These are phyloP conservation scores for Fusarium graminum DNA, from an alignment of 2,329 filamentous ascomycete species.

Conservation along the genomic window DNA sequence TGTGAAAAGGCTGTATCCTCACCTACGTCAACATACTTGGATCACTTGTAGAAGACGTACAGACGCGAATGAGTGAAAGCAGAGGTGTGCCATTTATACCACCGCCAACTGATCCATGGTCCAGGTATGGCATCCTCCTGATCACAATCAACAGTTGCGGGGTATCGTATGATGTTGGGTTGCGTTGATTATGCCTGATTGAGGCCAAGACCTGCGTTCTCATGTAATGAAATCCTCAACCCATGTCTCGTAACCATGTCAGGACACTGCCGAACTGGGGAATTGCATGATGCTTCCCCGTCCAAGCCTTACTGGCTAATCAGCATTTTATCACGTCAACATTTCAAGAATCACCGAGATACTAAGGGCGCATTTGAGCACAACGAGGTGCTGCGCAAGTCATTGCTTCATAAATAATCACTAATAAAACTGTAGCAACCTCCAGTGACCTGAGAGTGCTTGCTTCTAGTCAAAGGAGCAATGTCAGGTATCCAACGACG, in stretches of 20 bases:
- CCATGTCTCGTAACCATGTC: slow-evolving; percentile 39
- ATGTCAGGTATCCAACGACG: slow-evolving; percentile 46
- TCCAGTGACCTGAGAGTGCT: slow-evolving; percentile 4
- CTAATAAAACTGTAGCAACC: slow-evolving; percentile 15
- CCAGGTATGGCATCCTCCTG: slow-evolving; percentile 11
- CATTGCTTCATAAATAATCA: slow-evolving; percentile 39
- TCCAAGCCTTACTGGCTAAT: neutral
- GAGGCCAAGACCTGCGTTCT: slow-evolving; percentile 47
- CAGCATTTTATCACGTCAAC: slow-evolving; percentile 1
- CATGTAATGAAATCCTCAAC: slow-evolving; percentile 44
- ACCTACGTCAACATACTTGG: neutral
- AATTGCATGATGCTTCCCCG: slow-evolving; percentile 26
- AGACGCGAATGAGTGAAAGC: neutral
- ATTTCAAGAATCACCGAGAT: slow-evolving; percentile 12
- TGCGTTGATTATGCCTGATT: slow-evolving; percentile 18
- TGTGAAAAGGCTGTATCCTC: no score
- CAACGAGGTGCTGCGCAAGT: slow-evolving; percentile 10
- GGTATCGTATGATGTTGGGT: slow-evolving; percentile 44
- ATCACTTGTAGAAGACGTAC: neutral
- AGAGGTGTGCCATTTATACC: slow-evolving; percentile 35
- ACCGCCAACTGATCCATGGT: slow-evolving; percentile 18
- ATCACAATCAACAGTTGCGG: slow-evolving; percentile 38
- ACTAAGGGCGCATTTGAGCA: neutral
- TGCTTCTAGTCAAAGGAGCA: slow-evolving; percentile 21
- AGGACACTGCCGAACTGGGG: slow-evolving; percentile 3